A percentile compares a stretch with the other conserved stretches of the same genome.
Evolutionary conservation across 176 grass and related monocot species (phyloP).

Genomic region (Phoenix roebelenii): DNA sequence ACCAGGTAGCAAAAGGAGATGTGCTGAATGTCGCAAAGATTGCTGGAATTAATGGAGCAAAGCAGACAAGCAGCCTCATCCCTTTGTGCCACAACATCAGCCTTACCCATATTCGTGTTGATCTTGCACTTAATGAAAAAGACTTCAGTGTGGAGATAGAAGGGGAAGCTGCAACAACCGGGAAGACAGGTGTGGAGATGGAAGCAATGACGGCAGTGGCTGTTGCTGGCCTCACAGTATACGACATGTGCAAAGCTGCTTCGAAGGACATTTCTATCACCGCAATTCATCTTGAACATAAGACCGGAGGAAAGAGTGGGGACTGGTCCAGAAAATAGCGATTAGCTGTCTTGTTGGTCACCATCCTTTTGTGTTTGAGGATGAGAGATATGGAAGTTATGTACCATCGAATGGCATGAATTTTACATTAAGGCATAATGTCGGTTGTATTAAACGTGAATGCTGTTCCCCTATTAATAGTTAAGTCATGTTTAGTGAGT

Average conservation of each 20-base stretch:
- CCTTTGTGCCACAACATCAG: conserved; percentile 81
- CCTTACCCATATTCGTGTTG: conserved; percentile 70
- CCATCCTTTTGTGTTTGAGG: no score
- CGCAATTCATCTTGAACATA: conserved; percentile 60
- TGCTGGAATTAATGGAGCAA: conserved; percentile 90
- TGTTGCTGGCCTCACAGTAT: conserved; percentile 75
- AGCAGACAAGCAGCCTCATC: conserved; percentile 76
- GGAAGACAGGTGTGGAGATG: conserved; percentile 88
- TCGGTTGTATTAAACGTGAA: no score
- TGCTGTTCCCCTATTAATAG: no score
- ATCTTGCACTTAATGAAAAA: conserved; percentile 72
- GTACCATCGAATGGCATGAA: no score
- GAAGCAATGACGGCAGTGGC: conserved; percentile 84
- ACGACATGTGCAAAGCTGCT: conserved; percentile 94
- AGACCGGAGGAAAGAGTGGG: conserved; percentile 82
- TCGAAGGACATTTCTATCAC: conserved; percentile 87
- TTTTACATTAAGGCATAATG: no score
- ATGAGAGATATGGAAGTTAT: no score
- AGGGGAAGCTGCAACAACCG: conserved; percentile 52
- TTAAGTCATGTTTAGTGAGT: no score
- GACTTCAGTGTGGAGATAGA: conserved; percentile 79
- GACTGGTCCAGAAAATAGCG: conserved; percentile 45
- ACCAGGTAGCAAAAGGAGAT: conserved; percentile 90
- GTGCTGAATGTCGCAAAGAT: conserved; percentile 91
- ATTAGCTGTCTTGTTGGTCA: not conserved